phyloP scores from a whole-genome alignment of 2,329 filamentous ascomycete genomes.

The Pseudogymnoascus sp. region DNA sequence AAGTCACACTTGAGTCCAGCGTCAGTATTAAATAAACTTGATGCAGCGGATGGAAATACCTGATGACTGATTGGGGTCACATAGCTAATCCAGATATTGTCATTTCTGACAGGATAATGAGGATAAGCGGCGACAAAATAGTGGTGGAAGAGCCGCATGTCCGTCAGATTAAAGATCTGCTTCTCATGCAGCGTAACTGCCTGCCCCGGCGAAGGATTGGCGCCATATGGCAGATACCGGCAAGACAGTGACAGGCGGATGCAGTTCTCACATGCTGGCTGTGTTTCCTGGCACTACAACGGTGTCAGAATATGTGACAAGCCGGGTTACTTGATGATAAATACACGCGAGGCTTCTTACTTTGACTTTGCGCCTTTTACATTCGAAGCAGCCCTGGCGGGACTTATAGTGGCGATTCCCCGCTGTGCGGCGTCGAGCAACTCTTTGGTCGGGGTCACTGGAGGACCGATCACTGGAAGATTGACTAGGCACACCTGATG shows the following conservation, averaged over 20 bases:
- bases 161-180: slow-evolving; percentile 47
- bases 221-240: neutral
- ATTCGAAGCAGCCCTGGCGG: slow-evolving; percentile 2
- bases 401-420: slow-evolving; percentile 8
- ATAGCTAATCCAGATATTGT: slow-evolving; percentile 59
- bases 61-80: slow-evolving; percentile 61
- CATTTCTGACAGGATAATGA: slow-evolving; percentile 56
- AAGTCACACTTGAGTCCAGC: slow-evolving; percentile 12
- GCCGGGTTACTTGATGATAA: too few relatives aligned
- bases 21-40: neutral
- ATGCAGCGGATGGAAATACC: slow-evolving; percentile 33
- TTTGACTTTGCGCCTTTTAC: slow-evolving; percentile 6
- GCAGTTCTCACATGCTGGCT: slow-evolving; percentile 7
- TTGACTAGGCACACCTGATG: neutral
- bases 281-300: neutral
- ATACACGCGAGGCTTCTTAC: neutral
- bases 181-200: neutral
- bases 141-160: slow-evolving; percentile 64
- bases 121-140: slow-evolving; percentile 56
- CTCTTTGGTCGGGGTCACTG: neutral
- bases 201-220: neutral
- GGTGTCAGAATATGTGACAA: neutral
- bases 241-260: neutral
- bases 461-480: neutral
- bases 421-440: neutral